Evolutionary conservation across 1,139 yeast genomes (phyloP), one percentile per base, ranked within the genome.

Genomic region (Diutina rugosa): DNA sequence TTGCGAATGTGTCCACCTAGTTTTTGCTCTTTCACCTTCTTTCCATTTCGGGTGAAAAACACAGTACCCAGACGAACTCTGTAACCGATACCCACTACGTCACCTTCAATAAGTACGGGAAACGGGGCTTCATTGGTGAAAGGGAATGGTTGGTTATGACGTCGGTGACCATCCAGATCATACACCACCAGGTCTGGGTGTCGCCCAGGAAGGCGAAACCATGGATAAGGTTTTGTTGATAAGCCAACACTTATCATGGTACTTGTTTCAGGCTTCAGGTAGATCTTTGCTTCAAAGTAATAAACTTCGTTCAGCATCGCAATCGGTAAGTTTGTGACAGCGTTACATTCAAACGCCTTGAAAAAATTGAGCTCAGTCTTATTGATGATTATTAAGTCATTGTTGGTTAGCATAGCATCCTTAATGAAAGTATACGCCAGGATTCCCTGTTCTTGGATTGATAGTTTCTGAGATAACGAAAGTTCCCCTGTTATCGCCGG

Each of bases 371-470:
- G 72, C 67, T 93, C 98, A 2, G 86, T 82, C 63, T 87, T 84
- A 64, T 85, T 84, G 56, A 82, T 78, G 26, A 91, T 86, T 59
- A 80, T 64, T 26, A 86, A 69, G 63, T 79, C 87, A 68, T 78
- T 84, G 64, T 74, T 80, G 55, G 80, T 82, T 58, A 82, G 71
- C 72, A 79, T 82, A 16, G 74, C 66, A 65, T 90, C 91, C 52
- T 89, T 89, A 59, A 80, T 80, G 67, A 95, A 93, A 64, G 90
- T 95, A 95, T 95, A 93, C 0, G 99, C 99, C 35, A 80, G 74
- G 0, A 95, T 85, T 0, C 97, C 99, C 68, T 89, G 90, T 64
- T 95, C 99, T 64, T 90, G 96, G 45, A 93, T 89, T 32, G 74
- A 74, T 70, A 79, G 77, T 68, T 71, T 74, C 67, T 76, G 87